Percentiles rank a stretch among this genome's conserved stretches.
Evolutionary conservation across 2,329 filamentous ascomycete genomes (phyloP).

Genomic region (Hymenoscyphus fructigenus): DNA sequence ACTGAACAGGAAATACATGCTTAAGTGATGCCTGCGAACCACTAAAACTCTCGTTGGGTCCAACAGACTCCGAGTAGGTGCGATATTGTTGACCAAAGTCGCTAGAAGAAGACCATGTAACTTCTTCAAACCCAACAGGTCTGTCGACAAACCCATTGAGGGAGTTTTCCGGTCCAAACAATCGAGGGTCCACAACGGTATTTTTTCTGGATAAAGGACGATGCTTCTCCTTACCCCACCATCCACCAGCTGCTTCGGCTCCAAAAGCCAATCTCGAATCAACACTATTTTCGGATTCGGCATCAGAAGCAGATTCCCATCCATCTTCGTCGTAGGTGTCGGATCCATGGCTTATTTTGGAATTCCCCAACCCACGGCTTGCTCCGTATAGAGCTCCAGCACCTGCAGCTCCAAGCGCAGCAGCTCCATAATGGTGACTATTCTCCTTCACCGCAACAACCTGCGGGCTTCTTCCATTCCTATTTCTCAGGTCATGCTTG

Average conservation of each 20-base stretch:
- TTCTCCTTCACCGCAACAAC: constrained; percentile 16
- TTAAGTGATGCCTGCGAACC: constrained; percentile 50
- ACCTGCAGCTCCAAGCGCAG: not conserved
- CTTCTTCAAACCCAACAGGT: constrained; percentile 55
- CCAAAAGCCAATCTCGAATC: constrained; percentile 63
- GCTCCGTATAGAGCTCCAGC: constrained; percentile 12
- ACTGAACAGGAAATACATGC: constrained; percentile 63
- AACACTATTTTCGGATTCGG: constrained; percentile 50
- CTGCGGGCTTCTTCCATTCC: constrained; percentile 25
- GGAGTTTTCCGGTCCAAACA: constrained; percentile 63
- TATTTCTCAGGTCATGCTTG: constrained; percentile 38
- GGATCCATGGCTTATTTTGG: constrained; percentile 34
- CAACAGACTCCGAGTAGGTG: constrained; percentile 14
- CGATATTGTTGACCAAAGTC: constrained; percentile 32
- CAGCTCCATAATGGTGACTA: constrained; percentile 2
- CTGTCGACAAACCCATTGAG: constrained; percentile 54
- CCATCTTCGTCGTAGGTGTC: constrained; percentile 47
- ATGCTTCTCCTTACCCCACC: constrained; percentile 36
- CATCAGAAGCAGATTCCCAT: constrained; percentile 60
- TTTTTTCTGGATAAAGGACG: constrained; percentile 41
- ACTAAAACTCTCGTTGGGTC: constrained; percentile 40
- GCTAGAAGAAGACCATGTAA: constrained; percentile 32
- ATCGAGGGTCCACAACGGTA: constrained; percentile 55
- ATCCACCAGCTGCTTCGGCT: constrained; percentile 35
- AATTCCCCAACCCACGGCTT: constrained; percentile 31